Conservation (phyloP, 2,329 filamentous ascomycete species). For the Fusarium stilboides region DNA sequence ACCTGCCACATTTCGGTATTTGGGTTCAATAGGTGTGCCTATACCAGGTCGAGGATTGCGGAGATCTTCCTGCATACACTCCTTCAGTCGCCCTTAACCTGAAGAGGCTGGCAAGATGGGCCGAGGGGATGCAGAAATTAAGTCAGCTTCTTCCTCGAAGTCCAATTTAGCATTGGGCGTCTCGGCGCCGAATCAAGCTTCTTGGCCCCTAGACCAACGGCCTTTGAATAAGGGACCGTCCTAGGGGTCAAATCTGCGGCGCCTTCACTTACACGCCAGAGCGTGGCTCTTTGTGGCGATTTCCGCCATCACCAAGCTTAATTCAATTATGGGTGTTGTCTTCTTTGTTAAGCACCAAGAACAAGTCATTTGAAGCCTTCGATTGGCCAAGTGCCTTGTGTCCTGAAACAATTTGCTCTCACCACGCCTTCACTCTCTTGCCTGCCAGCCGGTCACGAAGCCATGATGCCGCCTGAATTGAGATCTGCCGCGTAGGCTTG, state of each 20-base stretch:
- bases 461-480: constrained; percentile 27
- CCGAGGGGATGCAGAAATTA: background rate
- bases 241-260: constrained; percentile 28
- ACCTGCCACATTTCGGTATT: constrained; percentile 21
- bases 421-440: constrained; percentile 34
- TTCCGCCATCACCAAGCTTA: constrained; percentile 19
- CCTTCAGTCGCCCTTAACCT: background rate
- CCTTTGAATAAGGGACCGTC: background rate
- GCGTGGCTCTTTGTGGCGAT: constrained; percentile 34
- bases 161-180: constrained; percentile 23
- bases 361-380: constrained; percentile 28
- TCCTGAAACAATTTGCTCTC: constrained; percentile 37
- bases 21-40: background rate
- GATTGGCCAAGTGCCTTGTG: constrained; percentile 22
- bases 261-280: constrained; percentile 33
- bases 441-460: constrained; percentile 3
- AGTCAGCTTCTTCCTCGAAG: background rate
- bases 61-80: background rate
- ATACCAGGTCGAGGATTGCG: background rate
- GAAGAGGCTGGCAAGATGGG: background rate
- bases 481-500: constrained; percentile 41
- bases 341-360: constrained; percentile 14
- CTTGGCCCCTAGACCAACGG: constrained; percentile 29
- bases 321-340: constrained; percentile 19
- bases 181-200: constrained; percentile 34